phyloP scores from a whole-genome alignment of 306 rosid genomes.

The Mimosa pudica region DNA sequence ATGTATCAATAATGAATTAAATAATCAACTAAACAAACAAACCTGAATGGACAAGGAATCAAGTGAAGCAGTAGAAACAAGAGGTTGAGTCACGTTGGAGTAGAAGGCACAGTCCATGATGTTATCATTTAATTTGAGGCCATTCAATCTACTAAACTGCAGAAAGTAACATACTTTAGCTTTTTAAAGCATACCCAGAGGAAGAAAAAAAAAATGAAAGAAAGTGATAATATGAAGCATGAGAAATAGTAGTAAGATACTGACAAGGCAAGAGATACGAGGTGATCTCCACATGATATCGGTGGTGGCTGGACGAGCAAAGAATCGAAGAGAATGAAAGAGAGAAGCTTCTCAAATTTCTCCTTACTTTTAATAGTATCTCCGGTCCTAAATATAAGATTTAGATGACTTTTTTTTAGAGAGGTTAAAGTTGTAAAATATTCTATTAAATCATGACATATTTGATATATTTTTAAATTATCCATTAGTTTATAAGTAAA shows the following conservation, averaged over 20 bases:
- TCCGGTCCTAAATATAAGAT: too few species aligned
- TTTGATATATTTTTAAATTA: too few species aligned
- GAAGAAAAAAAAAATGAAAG: background rate
- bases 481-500: too few species aligned
- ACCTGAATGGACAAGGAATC: slow-evolving; percentile 5
- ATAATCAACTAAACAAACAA: background rate
- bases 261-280: slow-evolving; percentile 40
- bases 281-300: slow-evolving; percentile 38
- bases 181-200: background rate
- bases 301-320: background rate
- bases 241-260: slow-evolving; percentile 16
- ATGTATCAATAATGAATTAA: background rate
- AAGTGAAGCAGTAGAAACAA: background rate
- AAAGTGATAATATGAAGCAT: background rate
- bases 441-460: too few species aligned
- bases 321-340: too few species aligned
- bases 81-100: background rate
- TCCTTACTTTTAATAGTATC: too few species aligned
- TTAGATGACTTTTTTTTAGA: too few species aligned
- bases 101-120: background rate
- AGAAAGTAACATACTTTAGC: background rate
- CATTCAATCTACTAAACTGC: slow-evolving; percentile 6
- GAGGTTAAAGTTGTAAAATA: too few species aligned
- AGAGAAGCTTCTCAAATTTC: too few species aligned
- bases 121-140: background rate